Evolutionary conservation across 257 asterid species (phyloP).

Genomic region (Vinca minor): DNA sequence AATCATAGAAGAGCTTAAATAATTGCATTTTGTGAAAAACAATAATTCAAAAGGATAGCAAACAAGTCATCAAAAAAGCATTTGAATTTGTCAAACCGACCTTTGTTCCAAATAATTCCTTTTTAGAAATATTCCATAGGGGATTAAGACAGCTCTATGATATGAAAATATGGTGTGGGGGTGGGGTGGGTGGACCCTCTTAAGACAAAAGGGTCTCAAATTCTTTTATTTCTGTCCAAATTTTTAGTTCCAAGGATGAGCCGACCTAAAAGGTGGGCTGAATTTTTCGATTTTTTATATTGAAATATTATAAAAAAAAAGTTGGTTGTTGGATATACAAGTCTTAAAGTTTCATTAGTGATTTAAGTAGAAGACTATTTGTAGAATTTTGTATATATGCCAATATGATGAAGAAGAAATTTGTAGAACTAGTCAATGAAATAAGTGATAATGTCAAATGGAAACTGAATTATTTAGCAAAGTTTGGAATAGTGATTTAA

Average conservation of each 20-base stretch:
- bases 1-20: constrained; percentile 11
- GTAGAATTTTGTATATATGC: too few species aligned
- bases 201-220: not conserved
- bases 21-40: constrained; percentile 3
- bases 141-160: constrained; percentile 15
- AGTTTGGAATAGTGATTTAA: too few species aligned
- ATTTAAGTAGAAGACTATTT: too few species aligned
- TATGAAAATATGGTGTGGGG: not conserved
- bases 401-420: too few species aligned
- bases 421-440: too few species aligned
- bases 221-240: not conserved
- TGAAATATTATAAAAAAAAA: not conserved
- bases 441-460: too few species aligned
- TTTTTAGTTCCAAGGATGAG: not conserved
- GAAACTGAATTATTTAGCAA: too few species aligned
- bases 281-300: not conserved
- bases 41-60: too few species aligned
- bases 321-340: too few species aligned
- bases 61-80: constrained; percentile 5
- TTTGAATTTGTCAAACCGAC: constrained; percentile 60
- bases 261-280: constrained; percentile 1
- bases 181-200: too few species aligned
- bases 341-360: too few species aligned
- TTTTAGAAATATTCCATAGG: constrained; percentile 17
- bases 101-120: constrained; percentile 15